Evolutionary conservation across 2,329 filamentous ascomycete genomes (phyloP).

Genomic region (Colletotrichum falcatum): DNA sequence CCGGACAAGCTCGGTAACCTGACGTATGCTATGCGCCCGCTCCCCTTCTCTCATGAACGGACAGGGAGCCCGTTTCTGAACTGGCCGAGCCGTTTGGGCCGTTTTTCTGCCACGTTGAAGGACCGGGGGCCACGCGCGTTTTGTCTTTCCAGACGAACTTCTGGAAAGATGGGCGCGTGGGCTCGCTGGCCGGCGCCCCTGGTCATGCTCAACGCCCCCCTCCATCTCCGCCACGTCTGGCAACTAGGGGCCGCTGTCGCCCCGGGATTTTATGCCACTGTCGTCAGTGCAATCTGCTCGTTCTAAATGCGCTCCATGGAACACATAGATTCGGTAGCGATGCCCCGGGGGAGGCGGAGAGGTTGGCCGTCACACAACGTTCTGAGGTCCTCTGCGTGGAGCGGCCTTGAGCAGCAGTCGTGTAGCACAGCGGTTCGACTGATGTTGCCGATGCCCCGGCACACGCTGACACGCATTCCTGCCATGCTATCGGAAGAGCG

Average conservation of each 20-base stretch:
- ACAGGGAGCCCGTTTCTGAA: constrained; percentile 8
- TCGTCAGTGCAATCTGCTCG: constrained; percentile 13
- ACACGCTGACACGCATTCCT: neutral
- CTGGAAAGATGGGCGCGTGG: constrained; percentile 9
- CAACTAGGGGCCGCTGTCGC: neutral
- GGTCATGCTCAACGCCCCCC: constrained; percentile 1
- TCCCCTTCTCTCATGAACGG: neutral
- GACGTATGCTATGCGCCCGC: constrained; percentile 22
- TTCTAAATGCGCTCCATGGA: neutral
- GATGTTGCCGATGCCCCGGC: constrained; percentile 4
- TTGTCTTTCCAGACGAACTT: neutral
- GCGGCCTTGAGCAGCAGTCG: neutral
- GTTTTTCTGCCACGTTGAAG: constrained; percentile 4
- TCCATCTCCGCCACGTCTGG: neutral
- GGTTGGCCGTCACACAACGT: neutral
- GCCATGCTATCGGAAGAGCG: neutral
- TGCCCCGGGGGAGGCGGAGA: neutral
- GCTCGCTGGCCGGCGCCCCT: neutral
- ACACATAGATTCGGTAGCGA: constrained; percentile 20
- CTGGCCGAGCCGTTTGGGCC: neutral
- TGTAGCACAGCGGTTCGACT: neutral
- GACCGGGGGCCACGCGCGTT: neutral
- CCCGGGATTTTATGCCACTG: constrained; percentile 15
- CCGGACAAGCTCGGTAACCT: neutral
- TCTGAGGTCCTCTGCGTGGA: constrained; percentile 6